Evolutionary conservation across 202 grass and related monocot species (phyloP).

Genomic region (Setaria italica): DNA sequence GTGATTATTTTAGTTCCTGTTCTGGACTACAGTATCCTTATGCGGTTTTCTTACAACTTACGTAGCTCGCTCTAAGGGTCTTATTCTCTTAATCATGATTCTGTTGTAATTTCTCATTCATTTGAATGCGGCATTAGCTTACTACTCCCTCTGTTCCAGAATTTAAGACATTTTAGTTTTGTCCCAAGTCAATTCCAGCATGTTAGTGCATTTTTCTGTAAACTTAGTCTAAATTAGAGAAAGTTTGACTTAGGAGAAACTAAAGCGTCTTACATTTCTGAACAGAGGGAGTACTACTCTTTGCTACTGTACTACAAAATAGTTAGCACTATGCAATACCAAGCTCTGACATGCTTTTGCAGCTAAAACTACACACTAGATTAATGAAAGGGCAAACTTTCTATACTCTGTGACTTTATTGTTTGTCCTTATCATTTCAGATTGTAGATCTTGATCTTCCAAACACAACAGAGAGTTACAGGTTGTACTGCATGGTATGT

Average conservation of each 20-base stretch:
- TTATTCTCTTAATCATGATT: conserved; percentile 10
- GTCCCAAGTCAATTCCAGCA: neutral
- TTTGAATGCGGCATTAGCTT: conserved; percentile 14
- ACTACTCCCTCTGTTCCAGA: neutral
- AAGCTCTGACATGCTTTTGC: conserved; percentile 9
- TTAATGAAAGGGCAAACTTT: neutral
- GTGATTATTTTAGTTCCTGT: conserved; percentile 21
- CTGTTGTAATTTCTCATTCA: neutral
- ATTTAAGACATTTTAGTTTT: neutral
- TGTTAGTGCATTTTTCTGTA: neutral
- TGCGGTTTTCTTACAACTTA: conserved; percentile 9
- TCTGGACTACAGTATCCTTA: neutral
- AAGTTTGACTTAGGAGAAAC: neutral
- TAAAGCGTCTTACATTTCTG: neutral
- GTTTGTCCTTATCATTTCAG: conserved; percentile 54
- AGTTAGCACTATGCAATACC: neutral
- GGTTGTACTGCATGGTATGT: conserved; percentile 87
- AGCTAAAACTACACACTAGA: conserved; percentile 26
- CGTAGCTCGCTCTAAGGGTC: conserved; percentile 3
- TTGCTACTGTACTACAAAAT: neutral
- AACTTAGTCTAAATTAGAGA: neutral
- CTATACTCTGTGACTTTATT: conserved; percentile 30
- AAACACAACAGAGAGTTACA: conserved; percentile 93
- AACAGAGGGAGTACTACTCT: neutral
- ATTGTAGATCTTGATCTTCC: conserved; percentile 85